These are phyloP conservation scores for Jamesozyma spencerorum DNA, from an alignment of 805 yeast genomes.

Conservation along the genomic window DNA sequence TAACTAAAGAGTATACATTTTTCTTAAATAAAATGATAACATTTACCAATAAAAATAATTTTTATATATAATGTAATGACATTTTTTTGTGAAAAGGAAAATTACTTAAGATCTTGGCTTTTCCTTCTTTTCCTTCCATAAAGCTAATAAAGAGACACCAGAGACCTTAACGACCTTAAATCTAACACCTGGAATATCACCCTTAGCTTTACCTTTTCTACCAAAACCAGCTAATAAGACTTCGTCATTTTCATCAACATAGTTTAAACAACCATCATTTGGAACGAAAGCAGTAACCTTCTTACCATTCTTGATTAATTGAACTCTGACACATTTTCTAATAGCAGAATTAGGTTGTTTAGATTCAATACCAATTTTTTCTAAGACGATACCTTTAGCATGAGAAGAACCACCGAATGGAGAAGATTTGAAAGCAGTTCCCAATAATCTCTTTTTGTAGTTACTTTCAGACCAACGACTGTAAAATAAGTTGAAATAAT, in stretches of 20 bases:
- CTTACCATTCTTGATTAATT: conserved; percentile 99
- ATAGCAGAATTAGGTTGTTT: conserved; percentile 99
- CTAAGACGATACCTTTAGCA: conserved; percentile 99
- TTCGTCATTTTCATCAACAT: conserved; percentile 99
- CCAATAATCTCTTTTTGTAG: conserved; percentile 97
- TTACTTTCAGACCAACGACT: conserved; percentile 98
- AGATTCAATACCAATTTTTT: conserved; percentile 99
- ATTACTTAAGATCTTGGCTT: conserved; percentile 92
- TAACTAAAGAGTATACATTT: not conserved
- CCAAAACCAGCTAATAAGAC: conserved; percentile 99
- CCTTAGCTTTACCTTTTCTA: conserved; percentile 99
- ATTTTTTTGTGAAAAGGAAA: not conserved
- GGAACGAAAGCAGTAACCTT: conserved; percentile 99
- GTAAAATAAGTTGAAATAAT: conserved; percentile 12
- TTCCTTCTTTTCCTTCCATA: conserved; percentile 99
- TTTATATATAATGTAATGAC: conserved; percentile 1
- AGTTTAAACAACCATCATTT: conserved; percentile 99
- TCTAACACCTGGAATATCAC: conserved; percentile 99
- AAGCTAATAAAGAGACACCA: conserved; percentile 98
- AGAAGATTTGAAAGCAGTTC: conserved; percentile 99
- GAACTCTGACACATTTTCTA: conserved; percentile 99
- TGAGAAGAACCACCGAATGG: conserved; percentile 99
- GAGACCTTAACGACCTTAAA: conserved; percentile 99
- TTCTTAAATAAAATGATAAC: conserved; percentile 5
- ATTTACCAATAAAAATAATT: conserved; percentile 4